phyloP scores from a whole-genome alignment of 805 yeast genomes.

The Lipomyces japonicus region DNA sequence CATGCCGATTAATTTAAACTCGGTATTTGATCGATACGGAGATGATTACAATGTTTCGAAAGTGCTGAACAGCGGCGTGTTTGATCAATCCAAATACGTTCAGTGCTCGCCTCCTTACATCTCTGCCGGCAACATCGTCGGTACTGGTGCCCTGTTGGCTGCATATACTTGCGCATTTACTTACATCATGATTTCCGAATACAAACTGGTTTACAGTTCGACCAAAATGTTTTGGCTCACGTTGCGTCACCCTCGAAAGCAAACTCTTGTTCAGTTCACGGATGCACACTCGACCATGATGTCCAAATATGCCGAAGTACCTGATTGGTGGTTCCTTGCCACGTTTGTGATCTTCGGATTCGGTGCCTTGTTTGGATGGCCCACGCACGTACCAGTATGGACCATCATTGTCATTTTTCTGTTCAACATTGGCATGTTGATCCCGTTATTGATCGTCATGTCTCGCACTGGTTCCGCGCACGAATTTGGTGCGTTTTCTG shows the following conservation, averaged over 20 bases:
- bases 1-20: conserved; percentile 47
- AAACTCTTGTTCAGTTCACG: conserved; percentile 7
- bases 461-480: conserved; percentile 60
- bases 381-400: conserved; percentile 57
- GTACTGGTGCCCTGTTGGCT: conserved; percentile 51
- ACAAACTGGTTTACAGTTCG: conserved; percentile 32
- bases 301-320: conserved; percentile 60
- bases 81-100: conserved; percentile 49
- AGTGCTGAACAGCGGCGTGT: conserved; percentile 44
- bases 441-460: conserved; percentile 60
- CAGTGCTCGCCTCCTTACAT: conserved; percentile 59
- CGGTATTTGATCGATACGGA: conserved; percentile 35
- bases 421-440: conserved; percentile 52
- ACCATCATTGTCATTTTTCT: conserved; percentile 56
- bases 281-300: conserved; percentile 48
- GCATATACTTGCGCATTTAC: conserved; percentile 52
- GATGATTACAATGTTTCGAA: conserved; percentile 46
- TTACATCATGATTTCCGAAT: conserved; percentile 46
- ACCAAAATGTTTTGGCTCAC: conserved; percentile 3
- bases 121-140: conserved; percentile 50
- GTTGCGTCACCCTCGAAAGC: conserved; percentile 6
- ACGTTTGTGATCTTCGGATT: conserved; percentile 45
- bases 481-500: conserved; percentile 42
- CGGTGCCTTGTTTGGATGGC: conserved; percentile 38
- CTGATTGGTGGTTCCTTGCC: conserved; percentile 67